phyloP scores from a whole-genome alignment of 805 yeast genomes.

The Myxozyma vanderwaltii region DNA sequence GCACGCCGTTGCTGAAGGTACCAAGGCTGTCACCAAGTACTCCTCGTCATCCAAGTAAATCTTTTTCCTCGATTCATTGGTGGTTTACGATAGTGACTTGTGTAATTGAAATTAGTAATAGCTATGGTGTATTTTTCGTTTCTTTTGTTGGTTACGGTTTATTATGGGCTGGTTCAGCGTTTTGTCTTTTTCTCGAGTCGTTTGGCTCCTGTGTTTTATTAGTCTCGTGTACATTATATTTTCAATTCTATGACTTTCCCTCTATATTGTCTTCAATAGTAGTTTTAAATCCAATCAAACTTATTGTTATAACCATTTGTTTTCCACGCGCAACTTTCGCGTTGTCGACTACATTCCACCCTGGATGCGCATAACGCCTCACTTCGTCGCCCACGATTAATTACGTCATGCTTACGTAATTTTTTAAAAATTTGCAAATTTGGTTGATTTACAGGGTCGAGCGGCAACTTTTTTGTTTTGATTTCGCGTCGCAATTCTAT shows the following conservation, averaged over 20 bases:
- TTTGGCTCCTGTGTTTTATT: conserved; percentile 28
- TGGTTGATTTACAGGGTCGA: neutral
- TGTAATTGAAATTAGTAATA: conserved; percentile 12
- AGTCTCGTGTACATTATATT: conserved; percentile 27
- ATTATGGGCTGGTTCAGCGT: conserved; percentile 22
- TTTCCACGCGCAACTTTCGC: conserved; percentile 1
- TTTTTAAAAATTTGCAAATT: neutral
- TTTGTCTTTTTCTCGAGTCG: conserved; percentile 7
- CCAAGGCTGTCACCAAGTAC: conserved; percentile 37
- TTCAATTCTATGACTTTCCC: conserved; percentile 6
- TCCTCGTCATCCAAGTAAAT: conserved; percentile 30
- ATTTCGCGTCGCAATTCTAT: neutral
- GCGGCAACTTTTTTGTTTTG: conserved; percentile 7
- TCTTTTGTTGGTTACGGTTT: conserved; percentile 33
- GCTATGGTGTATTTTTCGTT: conserved; percentile 22
- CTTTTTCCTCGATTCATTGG: neutral
- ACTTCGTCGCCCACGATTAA: no score
- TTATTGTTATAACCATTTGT: neutral
- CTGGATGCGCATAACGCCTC: no score
- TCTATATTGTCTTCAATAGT: neutral
- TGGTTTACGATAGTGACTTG: conserved; percentile 12
- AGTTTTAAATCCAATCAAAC: neutral
- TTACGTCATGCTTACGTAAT: conserved; percentile 35
- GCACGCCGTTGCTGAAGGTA: conserved; percentile 97
- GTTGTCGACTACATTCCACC: neutral